Conservation (phyloP, 495 filamentous ascomycete genomes). For the Penicillium herquei region DNA sequence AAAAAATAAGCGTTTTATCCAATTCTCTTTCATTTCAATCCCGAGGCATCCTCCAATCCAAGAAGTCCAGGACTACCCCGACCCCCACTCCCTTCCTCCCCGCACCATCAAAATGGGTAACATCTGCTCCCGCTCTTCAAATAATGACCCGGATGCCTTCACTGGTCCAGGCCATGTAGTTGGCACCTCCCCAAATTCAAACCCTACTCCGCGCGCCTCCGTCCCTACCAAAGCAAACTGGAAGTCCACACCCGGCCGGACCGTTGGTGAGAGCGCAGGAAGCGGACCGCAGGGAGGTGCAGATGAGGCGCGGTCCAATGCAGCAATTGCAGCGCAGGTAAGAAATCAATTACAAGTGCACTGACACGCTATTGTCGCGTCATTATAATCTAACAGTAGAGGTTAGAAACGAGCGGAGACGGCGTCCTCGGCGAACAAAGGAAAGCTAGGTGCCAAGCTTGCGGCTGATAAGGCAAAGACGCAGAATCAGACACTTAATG, state of each 20-base stretch:
- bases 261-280: slow-evolving; percentile 43
- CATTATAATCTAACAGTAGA: neutral
- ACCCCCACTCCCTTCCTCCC: neutral
- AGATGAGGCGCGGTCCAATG: slow-evolving; percentile 54
- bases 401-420: slow-evolving; percentile 42
- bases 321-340: slow-evolving; percentile 70
- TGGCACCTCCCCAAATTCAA: slow-evolving; percentile 17
- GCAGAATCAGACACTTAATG: slow-evolving; percentile 54
- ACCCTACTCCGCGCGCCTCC: slow-evolving; percentile 32
- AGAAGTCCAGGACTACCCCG: neutral
- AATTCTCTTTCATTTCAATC: too few relatives aligned
- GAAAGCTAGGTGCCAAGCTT: slow-evolving; percentile 61
- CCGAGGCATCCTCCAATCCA: neutral
- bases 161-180: slow-evolving; percentile 63
- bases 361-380: neutral
- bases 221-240: slow-evolving; percentile 41
- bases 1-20: too few relatives aligned
- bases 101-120: slow-evolving; percentile 60
- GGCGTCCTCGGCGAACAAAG: slow-evolving; percentile 26
- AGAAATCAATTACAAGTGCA: neutral
- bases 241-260: slow-evolving; percentile 53
- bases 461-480: slow-evolving; percentile 67
- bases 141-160: slow-evolving; percentile 50
- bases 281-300: slow-evolving; percentile 26
- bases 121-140: slow-evolving; percentile 65